Percentiles rank a stretch among this genome's conserved stretches.
These are phyloP conservation scores for Zangia roseola DNA, from an alignment of 768 basidiomycete species.

Conservation along the genomic window DNA sequence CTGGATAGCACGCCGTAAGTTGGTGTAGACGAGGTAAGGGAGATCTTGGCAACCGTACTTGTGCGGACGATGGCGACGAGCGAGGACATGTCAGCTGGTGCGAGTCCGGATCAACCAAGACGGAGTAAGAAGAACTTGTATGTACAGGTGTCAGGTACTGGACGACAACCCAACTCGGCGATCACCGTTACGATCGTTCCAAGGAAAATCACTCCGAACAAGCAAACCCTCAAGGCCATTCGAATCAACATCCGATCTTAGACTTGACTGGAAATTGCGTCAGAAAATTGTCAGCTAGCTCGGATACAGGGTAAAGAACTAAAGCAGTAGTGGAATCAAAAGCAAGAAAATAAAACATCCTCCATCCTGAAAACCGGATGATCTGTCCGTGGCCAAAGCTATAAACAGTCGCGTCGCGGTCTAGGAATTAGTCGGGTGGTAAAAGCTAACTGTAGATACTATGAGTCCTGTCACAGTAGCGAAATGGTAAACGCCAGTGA, in stretches of 20 bases:
- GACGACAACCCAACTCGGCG: constrained; percentile 9
- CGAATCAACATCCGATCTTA: not conserved
- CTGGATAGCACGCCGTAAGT: constrained; percentile 37
- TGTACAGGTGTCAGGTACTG: not conserved
- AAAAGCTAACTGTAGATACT: constrained; percentile 9
- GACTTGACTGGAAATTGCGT: not conserved
- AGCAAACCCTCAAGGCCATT: too few relatives aligned
- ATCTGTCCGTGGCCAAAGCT: constrained; percentile 14
- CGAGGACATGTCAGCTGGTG: constrained; percentile 41
- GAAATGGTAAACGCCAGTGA: constrained; percentile 11
- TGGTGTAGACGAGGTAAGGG: not conserved
- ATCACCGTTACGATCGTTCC: constrained; percentile 1
- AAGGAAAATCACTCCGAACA: too few relatives aligned
- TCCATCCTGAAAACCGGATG: constrained; percentile 11
- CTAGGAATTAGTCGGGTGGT: constrained; percentile 22
- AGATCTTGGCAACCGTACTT: constrained; percentile 35
- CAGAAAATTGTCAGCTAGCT: not conserved
- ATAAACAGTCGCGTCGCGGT: constrained; percentile 21
- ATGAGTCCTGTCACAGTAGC: constrained; percentile 4
- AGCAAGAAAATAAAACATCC: not conserved
- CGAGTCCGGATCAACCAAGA: not conserved
- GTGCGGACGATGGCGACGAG: constrained; percentile 45
- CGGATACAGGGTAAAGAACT: constrained; percentile 11
- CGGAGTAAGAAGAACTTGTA: not conserved
- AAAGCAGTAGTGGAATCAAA: constrained; percentile 1